Conservation (phyloP, 1,139 yeast genomes). For the Kazachstania sp. region DNA sequence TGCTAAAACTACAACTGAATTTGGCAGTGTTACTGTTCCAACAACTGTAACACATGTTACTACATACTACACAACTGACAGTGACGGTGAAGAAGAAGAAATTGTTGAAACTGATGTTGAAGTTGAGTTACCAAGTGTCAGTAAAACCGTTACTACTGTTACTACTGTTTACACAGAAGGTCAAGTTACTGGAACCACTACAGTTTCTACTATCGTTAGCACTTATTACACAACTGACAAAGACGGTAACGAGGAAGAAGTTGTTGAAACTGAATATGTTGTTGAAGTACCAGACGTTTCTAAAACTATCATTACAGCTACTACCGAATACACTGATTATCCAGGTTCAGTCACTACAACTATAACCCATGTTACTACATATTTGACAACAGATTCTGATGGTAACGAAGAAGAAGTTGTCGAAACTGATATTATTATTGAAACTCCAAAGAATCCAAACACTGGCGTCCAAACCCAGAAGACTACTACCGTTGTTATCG, state of each 20-base stretch:
- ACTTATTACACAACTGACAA: background rate
- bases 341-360: background rate
- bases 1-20: too few species aligned
- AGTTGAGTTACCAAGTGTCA: background rate
- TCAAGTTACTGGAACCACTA: background rate
- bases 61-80: background rate
- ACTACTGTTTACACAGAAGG: background rate
- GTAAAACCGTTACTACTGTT: background rate
- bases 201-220: background rate
- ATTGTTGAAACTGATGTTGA: background rate
- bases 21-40: conserved; percentile 3
- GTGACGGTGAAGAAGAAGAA: background rate
- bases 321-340: background rate
- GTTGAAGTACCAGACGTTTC: background rate
- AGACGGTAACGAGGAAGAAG: background rate
- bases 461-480: too few species aligned
- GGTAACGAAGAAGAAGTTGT: background rate
- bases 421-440: background rate
- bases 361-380: background rate
- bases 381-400: background rate
- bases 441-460: background rate
- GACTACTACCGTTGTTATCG: too few species aligned
- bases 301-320: background rate
- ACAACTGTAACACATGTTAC: background rate
- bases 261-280: background rate